Evolutionary conservation across 2,329 filamentous ascomycete genomes (phyloP).

Genomic region (Cytospora mali): DNA sequence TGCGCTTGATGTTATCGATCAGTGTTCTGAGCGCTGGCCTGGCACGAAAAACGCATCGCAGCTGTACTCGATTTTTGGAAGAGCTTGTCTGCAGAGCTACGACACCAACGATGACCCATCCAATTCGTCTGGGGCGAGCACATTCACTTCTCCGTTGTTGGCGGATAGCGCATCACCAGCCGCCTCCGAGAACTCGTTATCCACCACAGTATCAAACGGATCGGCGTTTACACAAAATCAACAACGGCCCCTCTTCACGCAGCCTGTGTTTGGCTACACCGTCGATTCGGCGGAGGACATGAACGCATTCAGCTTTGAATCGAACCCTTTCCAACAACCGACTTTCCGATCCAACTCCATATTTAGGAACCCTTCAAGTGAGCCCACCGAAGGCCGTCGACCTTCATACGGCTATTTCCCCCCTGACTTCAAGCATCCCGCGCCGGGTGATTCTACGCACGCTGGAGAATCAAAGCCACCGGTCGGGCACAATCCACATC

Average conservation of each 20-base stretch:
- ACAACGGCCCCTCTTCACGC: constrained; percentile 44
- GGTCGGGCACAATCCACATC: constrained; percentile 33
- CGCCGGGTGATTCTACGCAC: constrained; percentile 37
- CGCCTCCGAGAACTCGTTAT: constrained; percentile 43
- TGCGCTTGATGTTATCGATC: constrained; percentile 76
- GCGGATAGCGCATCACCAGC: constrained; percentile 53
- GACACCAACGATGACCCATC: constrained; percentile 57
- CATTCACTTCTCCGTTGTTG: constrained; percentile 51
- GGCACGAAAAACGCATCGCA: constrained; percentile 83
- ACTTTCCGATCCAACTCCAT: constrained; percentile 69
- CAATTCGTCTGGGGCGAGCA: constrained; percentile 40
- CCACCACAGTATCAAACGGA: constrained; percentile 37
- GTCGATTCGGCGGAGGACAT: constrained; percentile 61
- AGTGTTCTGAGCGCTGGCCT: constrained; percentile 87
- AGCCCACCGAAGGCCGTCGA: constrained; percentile 50
- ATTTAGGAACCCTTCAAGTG: constrained; percentile 61
- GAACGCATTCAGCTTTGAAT: constrained; percentile 49
- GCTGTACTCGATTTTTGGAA: constrained; percentile 83
- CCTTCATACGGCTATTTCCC: constrained; percentile 62
- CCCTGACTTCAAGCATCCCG: constrained; percentile 52
- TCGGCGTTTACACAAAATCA: constrained; percentile 35
- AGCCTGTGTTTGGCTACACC: constrained; percentile 61
- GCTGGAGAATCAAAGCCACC: constrained; percentile 42
- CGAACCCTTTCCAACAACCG: constrained; percentile 48
- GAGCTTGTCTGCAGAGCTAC: constrained; percentile 86